Evolutionary conservation across 108 stramenopile species (phyloP).

Genomic region (Cyclotella sp.): DNA sequence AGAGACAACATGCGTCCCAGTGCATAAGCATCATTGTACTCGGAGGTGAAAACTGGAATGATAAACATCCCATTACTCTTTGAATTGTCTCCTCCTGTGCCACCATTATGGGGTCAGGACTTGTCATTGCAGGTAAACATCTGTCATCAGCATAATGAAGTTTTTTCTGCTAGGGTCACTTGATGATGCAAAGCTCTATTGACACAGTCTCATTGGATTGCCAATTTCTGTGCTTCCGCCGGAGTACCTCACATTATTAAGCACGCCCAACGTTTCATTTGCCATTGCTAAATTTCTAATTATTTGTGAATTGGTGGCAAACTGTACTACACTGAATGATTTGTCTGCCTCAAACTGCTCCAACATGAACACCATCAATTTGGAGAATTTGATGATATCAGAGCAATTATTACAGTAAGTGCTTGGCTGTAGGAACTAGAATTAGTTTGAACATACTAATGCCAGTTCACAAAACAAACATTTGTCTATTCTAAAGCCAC

Average conservation of each 20-base stretch:
- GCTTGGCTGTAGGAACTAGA: constrained; percentile 1
- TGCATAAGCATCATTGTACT: constrained; percentile 9
- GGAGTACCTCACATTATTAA: constrained; percentile 19
- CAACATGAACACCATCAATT: constrained; percentile 17
- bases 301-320: constrained; percentile 24
- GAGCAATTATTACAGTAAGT: constrained; percentile 33
- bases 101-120: constrained; percentile 14
- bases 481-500: constrained; percentile 18
- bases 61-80: constrained; percentile 28
- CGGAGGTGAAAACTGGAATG: constrained; percentile 44
- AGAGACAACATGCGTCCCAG: constrained; percentile 25
- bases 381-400: constrained; percentile 31
- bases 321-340: constrained; percentile 37
- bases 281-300: not conserved
- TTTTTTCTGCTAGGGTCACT: constrained; percentile 20
- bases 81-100: constrained; percentile 21
- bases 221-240: constrained; percentile 39
- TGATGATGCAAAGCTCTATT: constrained; percentile 2
- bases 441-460: constrained; percentile 3
- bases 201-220: constrained; percentile 26
- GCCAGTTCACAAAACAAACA: constrained; percentile 18
- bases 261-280: constrained; percentile 17
- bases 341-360: constrained; percentile 23
- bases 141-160: constrained; percentile 46
- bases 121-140: constrained; percentile 16